Evolutionary conservation across 176 grass and related monocot species (phyloP).

Genomic region (Luzula sylvatica): DNA sequence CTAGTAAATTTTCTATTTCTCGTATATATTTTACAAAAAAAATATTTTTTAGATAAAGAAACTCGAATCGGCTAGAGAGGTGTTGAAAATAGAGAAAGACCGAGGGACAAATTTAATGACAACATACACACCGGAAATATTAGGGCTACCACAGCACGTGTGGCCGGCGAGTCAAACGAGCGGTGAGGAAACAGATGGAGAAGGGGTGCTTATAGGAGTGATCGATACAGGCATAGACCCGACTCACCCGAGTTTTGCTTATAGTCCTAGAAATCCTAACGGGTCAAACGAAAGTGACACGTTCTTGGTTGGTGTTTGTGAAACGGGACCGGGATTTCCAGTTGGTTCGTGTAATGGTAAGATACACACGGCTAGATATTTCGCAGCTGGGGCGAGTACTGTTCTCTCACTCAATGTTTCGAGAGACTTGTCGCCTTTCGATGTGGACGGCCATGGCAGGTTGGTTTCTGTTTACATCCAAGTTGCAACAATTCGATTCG

Average conservation of each 20-base stretch:
- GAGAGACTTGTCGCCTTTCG: conserved; percentile 45
- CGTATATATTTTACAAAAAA: not conserved
- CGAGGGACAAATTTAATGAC: conserved; percentile 36
- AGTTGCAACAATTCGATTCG: no score
- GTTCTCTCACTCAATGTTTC: conserved; percentile 35
- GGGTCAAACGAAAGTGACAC: not conserved
- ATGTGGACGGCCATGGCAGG: conserved; percentile 55
- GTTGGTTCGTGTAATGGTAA: conserved; percentile 54
- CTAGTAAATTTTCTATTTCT: not conserved
- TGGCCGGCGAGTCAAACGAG: conserved; percentile 1
- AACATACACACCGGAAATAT: conserved; percentile 43
- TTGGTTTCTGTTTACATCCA: conserved; percentile 1
- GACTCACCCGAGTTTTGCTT: conserved; percentile 43
- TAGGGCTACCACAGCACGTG: conserved; percentile 27
- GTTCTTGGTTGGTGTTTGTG: conserved; percentile 8
- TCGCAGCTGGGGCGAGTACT: conserved; percentile 24
- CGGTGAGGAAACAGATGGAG: conserved; percentile 16
- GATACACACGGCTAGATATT: conserved; percentile 50
- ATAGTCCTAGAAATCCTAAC: conserved; percentile 3
- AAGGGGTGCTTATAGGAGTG: conserved; percentile 46
- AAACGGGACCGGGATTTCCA: conserved; percentile 22
- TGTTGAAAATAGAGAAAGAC: conserved; percentile 41
- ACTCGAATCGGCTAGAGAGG: conserved; percentile 25
- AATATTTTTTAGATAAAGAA: conserved; percentile 14
- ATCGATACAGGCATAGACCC: conserved; percentile 55